These are phyloP conservation scores for Microdochium paspali DNA, from an alignment of 2,329 filamentous ascomycete genomes.

Conservation along the genomic window DNA sequence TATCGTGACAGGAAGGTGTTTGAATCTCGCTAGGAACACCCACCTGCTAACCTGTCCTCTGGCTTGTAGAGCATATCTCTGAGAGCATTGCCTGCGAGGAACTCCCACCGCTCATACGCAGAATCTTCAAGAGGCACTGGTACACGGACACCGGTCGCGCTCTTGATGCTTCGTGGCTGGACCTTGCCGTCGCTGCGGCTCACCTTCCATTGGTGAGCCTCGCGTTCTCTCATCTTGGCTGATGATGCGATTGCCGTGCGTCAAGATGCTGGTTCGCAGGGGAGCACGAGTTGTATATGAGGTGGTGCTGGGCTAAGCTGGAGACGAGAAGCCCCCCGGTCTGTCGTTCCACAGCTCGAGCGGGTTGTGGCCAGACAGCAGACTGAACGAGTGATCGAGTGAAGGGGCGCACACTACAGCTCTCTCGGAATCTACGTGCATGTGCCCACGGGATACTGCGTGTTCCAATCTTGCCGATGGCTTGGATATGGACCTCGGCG, in stretches of 20 bases:
- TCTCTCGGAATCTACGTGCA: too few relatives aligned
- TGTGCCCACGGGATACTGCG: too few relatives aligned
- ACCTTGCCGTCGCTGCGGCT: constrained; percentile 1
- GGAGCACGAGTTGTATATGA: background rate
- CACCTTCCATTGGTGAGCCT: background rate
- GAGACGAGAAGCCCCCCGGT: too few relatives aligned
- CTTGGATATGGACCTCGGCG: too few relatives aligned
- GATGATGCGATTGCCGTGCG: background rate
- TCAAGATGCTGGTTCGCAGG: background rate
- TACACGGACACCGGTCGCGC: background rate
- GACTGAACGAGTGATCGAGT: too few relatives aligned
- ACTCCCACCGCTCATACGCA: background rate
- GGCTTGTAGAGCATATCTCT: background rate
- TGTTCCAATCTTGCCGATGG: too few relatives aligned
- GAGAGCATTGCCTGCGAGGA: background rate
- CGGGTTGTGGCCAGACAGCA: too few relatives aligned
- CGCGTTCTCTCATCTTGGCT: background rate
- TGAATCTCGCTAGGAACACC: too few relatives aligned
- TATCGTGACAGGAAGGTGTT: too few relatives aligned
- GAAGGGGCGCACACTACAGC: too few relatives aligned
- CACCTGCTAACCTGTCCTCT: background rate
- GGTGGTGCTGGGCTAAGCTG: too few relatives aligned
- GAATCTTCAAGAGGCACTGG: background rate
- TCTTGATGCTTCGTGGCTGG: background rate
- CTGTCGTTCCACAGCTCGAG: too few relatives aligned